Evolutionary conservation across 2,329 filamentous ascomycete species (phyloP).

Genomic region (Teratosphaeria gauchensis): DNA sequence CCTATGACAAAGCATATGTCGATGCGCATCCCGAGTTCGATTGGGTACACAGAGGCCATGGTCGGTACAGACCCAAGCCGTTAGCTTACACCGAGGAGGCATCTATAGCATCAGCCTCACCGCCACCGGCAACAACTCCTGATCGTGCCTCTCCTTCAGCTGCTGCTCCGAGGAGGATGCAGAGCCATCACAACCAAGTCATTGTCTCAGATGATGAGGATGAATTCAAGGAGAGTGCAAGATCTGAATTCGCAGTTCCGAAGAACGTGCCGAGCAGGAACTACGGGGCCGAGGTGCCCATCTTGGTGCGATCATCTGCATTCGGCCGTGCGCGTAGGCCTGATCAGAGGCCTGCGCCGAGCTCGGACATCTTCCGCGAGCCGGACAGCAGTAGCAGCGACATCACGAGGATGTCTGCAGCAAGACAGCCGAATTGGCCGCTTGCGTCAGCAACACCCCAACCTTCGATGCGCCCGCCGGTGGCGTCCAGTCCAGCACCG

Average conservation of each 20-base stretch:
- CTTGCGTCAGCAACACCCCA: background rate
- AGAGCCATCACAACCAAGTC: background rate
- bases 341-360: background rate
- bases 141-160: background rate
- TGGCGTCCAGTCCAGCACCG: background rate
- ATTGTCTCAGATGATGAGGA: background rate
- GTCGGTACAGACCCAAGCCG: conserved; percentile 17
- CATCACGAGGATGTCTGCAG: background rate
- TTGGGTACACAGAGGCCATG: conserved; percentile 24
- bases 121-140: background rate
- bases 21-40: conserved; percentile 19
- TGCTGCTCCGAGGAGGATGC: background rate
- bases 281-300: background rate
- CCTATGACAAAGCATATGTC: conserved; percentile 17
- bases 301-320: background rate
- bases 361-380: conserved; percentile 1
- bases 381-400: conserved; percentile 3
- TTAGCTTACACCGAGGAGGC: background rate
- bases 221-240: background rate
- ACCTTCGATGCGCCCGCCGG: background rate
- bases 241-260: background rate
- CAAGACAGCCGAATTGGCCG: background rate
- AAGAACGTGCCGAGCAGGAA: background rate
- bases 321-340: background rate
- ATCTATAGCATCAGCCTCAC: background rate